Evolutionary conservation across 129 eudicot species (phyloP), one percentile per base, ranked within the genome.

Genomic region (Solidago caesia): DNA sequence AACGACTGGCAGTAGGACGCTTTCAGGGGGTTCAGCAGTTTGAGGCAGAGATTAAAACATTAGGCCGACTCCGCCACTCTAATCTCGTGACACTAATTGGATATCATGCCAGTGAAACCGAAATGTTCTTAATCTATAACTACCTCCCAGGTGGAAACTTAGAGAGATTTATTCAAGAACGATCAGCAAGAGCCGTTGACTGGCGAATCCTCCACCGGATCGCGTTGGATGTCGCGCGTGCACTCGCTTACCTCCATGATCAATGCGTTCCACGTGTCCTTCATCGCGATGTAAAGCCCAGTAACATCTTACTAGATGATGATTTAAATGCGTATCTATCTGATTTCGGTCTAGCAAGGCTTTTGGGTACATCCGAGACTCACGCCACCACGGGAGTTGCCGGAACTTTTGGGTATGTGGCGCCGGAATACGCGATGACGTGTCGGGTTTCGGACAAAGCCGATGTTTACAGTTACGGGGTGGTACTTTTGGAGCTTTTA

Each of bases 401-500:
- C 2, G 97, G 97, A 44, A 92, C 97, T 48, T 92, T 92, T 16
- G 97, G 97, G 4, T 92, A 92, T 64, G 90, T 92, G 11, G 97
- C 97, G 2, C 97, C 97, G 0, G 97, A 92, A 61, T 92, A 92
- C 44, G 97, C 97, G 2, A 87, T 92, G 96, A 89, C 96, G 1
- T 92, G 97, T 56, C 97, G 97, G 43, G 97, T 92, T 8, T 92
- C 97, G 4, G 97, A 92, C 44, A 92, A 92, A 79, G 96, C 92
- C 4, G 97, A 92, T 15, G 97, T 92, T 9, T 92, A 92, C 72
- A 92, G 97, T 72, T 92, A 92, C 42, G 96, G 97, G 9, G 96
- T 92, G 9, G 96, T 92, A 48, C 78, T 92, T 51, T 85, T 89
- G 13, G 97, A 92, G 80, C 72, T 92, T 57, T 83, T 92, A 16